phyloP scores from a whole-genome alignment of 371 early-diverging fungal genomes.

The Mucor piriformis region DNA sequence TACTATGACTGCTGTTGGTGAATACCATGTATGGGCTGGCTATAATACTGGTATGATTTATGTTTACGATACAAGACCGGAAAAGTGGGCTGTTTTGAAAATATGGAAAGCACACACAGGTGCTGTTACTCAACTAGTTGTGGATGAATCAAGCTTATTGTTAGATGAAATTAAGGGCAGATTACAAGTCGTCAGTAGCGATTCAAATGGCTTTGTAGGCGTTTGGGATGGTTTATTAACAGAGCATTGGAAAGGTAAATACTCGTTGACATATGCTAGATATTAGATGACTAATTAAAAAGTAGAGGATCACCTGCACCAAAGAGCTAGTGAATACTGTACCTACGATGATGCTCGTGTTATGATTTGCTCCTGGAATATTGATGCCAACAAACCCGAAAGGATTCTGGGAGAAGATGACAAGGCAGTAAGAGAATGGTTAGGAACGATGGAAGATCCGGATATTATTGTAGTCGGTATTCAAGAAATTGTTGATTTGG shows the following conservation, averaged over 20 bases:
- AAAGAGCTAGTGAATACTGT: constrained; percentile 49
- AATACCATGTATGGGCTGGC: constrained; percentile 78
- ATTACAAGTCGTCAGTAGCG: constrained; percentile 60
- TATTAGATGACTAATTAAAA: too few relatives aligned
- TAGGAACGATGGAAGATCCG: constrained; percentile 63
- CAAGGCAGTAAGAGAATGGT: constrained; percentile 52
- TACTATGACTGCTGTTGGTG: constrained; percentile 63
- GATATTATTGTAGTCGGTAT: constrained; percentile 85
- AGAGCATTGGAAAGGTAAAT: constrained; percentile 68
- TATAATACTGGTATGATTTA: constrained; percentile 80
- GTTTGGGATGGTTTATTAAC: constrained; percentile 75
- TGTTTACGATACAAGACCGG: constrained; percentile 68
- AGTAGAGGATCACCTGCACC: constrained; percentile 7
- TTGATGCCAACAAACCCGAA: constrained; percentile 73
- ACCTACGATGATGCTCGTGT: constrained; percentile 62
- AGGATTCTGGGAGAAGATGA: constrained; percentile 43
- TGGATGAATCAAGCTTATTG: constrained; percentile 57
- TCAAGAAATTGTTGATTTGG: constrained; percentile 89
- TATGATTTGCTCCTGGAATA: constrained; percentile 82
- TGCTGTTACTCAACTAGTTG: constrained; percentile 54
- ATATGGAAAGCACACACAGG: constrained; percentile 73
- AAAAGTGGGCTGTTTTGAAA: constrained; percentile 67
- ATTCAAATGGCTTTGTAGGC: constrained; percentile 62
- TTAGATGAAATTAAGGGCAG: constrained; percentile 39
- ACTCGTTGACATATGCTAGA: too few relatives aligned